Evolutionary conservation across 1,284 basidiomycete species (phyloP), one percentile per base, ranked within the genome.

Genomic region (Cryptococcus sp.): DNA sequence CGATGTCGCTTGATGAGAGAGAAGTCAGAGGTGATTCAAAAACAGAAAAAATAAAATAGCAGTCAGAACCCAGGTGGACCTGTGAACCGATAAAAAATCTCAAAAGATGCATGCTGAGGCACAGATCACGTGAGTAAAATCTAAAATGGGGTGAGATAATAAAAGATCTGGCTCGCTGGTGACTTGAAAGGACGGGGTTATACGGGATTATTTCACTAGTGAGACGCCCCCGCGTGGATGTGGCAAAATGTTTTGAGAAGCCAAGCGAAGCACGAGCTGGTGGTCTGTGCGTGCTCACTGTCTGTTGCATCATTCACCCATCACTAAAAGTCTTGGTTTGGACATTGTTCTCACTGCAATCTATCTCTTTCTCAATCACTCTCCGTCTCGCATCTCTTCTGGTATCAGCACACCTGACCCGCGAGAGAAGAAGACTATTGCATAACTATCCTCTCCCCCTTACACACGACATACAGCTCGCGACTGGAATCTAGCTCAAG

Each of bases 321-420:
- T 34, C 22, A 44, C 10, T 19, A 26, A 23, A 11, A 13, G 29
- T 13, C 13, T 34, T 13, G 8, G 2, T 10, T 34, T 10, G 8
- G 13, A 34, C 29, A 13, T 34, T 13, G 8, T 44, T 44, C 8
- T 23, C n/a, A 44, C 8, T 44, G 11, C 39, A 40, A 40, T 13
- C 23, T 17, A 37, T 34, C 34, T 38, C 48, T 38, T 19, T 50
- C 48, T 50, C 43, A 19, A 11, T 44, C 43, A 34, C 25, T 25
- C 48, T 37, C n/a, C 34, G 48, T 23, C 22, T 50, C 22, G 25
- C 48, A 34, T 22, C 38, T 43, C 38, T 46, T n/a, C 46, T 46
- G 52, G 26, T 43, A 19, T 23, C 52, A 39, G 40, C 43, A 34
- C n/a, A 29, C 23, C 20, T 17, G 15, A 22, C 20, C n/a, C 10